Base-by-base conservation (phyloP, 805 yeast species). In the Pichia cephalocereana region DNA sequence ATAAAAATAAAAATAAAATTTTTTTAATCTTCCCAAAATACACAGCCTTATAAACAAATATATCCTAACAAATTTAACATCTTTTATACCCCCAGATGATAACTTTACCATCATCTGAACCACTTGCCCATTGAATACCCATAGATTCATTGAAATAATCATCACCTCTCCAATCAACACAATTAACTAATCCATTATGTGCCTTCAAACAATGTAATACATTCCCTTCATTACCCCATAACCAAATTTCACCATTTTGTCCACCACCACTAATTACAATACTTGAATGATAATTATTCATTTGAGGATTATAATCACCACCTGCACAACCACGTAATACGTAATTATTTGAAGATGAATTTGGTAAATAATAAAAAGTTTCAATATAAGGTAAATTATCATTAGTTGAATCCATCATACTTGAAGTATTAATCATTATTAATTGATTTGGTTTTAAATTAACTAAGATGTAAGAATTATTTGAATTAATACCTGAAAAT, bases 291-390 rank as follows among this genome's bases (percentile, higher is more conserved):
- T 8, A 14, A 9, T 14, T 26, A 26, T 26, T 26, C 6, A 23
- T 23, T 23, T 23, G 26, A 23, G 26, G 26, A 23, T 23, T 23
- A 23, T 27, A 47, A 28, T 44, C 44, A 12, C 46, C 48, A 34
- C 55, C 55, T 9, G 52, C 52, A 32, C 55, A 52, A 4, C 55
- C 55, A 18, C 55, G 46, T 12, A 50, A 40, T n/a, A 52, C 48
- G 31, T 45, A 52, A 18, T 49, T 49, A 8, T 43, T 49, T 2
- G 46, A 43, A 19, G 47, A 49, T n/a, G 50, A 32, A 7, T 49
- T 43, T 1, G 55, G 53, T 32, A 49, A 37, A 19, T 51, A 27
- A 17, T 49, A 52, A 26, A 52, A 44, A 2, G 55, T 45, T 41
- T 52, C 55, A 23, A 51, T 41, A 19, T 45, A 50, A 26, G 55